A percentile compares a stretch with the other conserved stretches of the same genome.
These are phyloP conservation scores for Xylariaceae sp. DNA, from an alignment of 2,329 filamentous ascomycete species.

Conservation along the genomic window DNA sequence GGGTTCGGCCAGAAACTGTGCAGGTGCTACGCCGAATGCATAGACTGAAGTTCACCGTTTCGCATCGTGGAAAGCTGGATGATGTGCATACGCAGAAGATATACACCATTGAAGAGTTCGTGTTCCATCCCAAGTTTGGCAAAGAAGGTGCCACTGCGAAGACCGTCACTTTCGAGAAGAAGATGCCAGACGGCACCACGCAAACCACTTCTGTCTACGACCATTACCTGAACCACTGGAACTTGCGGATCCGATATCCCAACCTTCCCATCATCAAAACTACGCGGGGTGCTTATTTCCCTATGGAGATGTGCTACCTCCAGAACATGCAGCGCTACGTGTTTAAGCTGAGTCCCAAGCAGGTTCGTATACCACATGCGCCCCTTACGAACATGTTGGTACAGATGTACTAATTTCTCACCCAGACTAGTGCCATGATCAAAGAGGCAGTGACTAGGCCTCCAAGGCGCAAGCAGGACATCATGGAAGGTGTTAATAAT, in stretches of 20 bases:
- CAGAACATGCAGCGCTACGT: conserved; percentile 60
- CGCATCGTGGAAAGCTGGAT: conserved; percentile 52
- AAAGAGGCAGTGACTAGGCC: conserved; percentile 87
- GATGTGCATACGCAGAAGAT: conserved; percentile 42
- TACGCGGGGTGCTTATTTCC: conserved; percentile 57
- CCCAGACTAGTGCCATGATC: conserved; percentile 84
- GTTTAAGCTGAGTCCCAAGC: conserved; percentile 60
- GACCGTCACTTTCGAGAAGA: conserved; percentile 59
- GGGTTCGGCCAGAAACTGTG: conserved; percentile 54
- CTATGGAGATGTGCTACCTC: conserved; percentile 61
- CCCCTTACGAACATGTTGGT: neutral
- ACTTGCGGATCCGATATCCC: conserved; percentile 48
- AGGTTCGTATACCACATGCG: conserved; percentile 44
- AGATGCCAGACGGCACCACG: conserved; percentile 38
- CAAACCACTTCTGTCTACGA: conserved; percentile 52
- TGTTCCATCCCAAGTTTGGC: conserved; percentile 49
- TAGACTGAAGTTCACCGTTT: conserved; percentile 59
- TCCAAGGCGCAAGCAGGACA: conserved; percentile 64
- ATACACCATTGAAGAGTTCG: conserved; percentile 56
- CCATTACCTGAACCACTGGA: conserved; percentile 61
- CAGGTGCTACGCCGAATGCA: conserved; percentile 56
- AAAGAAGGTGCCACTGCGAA: conserved; percentile 51
- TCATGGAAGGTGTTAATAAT: conserved; percentile 67
- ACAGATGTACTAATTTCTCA: conserved; percentile 7
- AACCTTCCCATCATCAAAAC: conserved; percentile 62